Evolutionary conservation across 768 basidiomycete genomes (phyloP).

Genomic region (Suillus weaverae): DNA sequence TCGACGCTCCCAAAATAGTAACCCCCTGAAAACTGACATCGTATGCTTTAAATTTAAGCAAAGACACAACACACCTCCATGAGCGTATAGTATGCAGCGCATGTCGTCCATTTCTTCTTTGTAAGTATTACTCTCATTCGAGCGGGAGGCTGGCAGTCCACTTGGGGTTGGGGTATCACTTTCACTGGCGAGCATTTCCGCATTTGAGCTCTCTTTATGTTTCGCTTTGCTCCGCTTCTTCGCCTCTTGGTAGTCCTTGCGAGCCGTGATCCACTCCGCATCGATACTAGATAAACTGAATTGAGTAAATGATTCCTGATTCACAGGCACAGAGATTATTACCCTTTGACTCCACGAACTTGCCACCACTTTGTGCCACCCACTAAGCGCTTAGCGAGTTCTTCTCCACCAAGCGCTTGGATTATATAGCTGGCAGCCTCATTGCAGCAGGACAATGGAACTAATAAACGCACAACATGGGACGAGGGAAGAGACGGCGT

Average conservation of each 20-base stretch:
- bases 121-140: slow-evolving; percentile 41
- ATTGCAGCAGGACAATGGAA: slow-evolving; percentile 77
- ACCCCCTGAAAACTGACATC: slow-evolving; percentile 49
- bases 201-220: slow-evolving; percentile 20
- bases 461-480: slow-evolving; percentile 63
- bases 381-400: slow-evolving; percentile 63
- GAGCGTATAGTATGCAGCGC: slow-evolving; percentile 80
- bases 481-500: slow-evolving; percentile 87
- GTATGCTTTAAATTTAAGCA: slow-evolving; percentile 1
- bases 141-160: slow-evolving; percentile 18
- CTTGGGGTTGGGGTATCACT: slow-evolving; percentile 12
- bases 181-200: not conserved
- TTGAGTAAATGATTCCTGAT: slow-evolving; percentile 16
- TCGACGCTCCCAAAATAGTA: slow-evolving; percentile 84
- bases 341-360: slow-evolving; percentile 83
- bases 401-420: slow-evolving; percentile 81
- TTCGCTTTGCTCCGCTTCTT: slow-evolving; percentile 56
- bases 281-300: slow-evolving; percentile 54
- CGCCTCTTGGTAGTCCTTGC: slow-evolving; percentile 77
- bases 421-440: slow-evolving; percentile 74
- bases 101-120: slow-evolving; percentile 78
- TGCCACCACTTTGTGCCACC: slow-evolving; percentile 99
- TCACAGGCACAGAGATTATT: slow-evolving; percentile 38
- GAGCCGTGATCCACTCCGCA: slow-evolving; percentile 85
- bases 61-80: slow-evolving; percentile 56